Evolutionary conservation across 2,329 filamentous ascomycete genomes (phyloP).

Genomic region (Fusarium nurragi): DNA sequence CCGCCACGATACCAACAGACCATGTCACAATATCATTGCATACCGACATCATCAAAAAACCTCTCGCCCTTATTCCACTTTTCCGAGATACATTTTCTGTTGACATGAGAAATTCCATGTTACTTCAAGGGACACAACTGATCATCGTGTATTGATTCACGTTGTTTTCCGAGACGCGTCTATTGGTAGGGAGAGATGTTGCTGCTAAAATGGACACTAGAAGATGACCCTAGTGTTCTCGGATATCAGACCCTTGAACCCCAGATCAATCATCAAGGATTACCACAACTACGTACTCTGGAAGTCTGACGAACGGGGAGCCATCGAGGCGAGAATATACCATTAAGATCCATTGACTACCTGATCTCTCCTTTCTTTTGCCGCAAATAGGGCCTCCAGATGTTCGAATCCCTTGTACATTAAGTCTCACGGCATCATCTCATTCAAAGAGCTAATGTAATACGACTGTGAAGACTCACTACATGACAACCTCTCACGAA

Average conservation of each 20-base stretch:
- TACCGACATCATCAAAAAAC: constrained; percentile 20
- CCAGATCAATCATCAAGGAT: background rate
- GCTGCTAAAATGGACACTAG: constrained; percentile 10
- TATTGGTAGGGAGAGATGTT: constrained; percentile 21
- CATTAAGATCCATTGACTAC: background rate
- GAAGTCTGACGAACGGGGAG: background rate
- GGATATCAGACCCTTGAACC: constrained; percentile 22
- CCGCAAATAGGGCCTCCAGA: background rate
- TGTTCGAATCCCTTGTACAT: background rate
- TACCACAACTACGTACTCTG: background rate
- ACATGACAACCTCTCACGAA: constrained; percentile 15
- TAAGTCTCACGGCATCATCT: background rate
- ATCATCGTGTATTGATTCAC: constrained; percentile 14
- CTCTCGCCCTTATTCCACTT: constrained; percentile 3
- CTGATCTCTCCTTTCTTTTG: background rate
- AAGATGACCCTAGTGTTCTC: constrained; percentile 11
- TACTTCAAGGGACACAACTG: background rate
- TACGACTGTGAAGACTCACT: constrained; percentile 4
- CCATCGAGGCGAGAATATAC: background rate
- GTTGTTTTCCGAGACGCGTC: constrained; percentile 25
- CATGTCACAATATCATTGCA: constrained; percentile 16
- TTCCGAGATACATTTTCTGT: background rate
- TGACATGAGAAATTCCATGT: background rate
- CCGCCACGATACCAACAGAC: constrained; percentile 35
- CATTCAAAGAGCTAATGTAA: constrained; percentile 9